Percentiles rank a stretch among this genome's conserved stretches.
Conservation (phyloP, 2,329 filamentous ascomycete genomes). For the Tympanopsis confertula region DNA sequence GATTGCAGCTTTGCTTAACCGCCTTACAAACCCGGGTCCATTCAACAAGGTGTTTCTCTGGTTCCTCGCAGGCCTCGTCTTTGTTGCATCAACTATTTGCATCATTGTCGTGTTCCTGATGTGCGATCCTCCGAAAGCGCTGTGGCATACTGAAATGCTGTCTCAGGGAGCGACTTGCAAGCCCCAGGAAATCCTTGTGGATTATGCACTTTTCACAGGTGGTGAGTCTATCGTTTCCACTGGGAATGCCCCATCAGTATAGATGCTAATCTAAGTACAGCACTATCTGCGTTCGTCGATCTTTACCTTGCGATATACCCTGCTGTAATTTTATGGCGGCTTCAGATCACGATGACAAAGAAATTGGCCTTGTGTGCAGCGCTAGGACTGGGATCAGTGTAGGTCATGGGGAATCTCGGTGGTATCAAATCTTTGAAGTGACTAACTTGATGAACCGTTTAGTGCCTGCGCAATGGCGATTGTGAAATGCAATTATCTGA, state of each 20-base stretch:
- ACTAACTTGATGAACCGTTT: neutral
- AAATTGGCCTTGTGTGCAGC: constrained; percentile 24
- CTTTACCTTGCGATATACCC: constrained; percentile 29
- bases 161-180: neutral
- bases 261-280: constrained; percentile 6
- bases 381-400: constrained; percentile 25
- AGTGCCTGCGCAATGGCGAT: constrained; percentile 19
- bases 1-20: neutral
- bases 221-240: neutral
- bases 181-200: neutral
- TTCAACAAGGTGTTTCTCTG: neutral
- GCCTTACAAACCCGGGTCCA: neutral
- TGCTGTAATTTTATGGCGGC: constrained; percentile 18
- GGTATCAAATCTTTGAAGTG: neutral
- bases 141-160: neutral
- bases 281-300: constrained; percentile 22
- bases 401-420: constrained; percentile 3
- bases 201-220: neutral
- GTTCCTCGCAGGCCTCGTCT: neutral
- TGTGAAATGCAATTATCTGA: constrained; percentile 16
- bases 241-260: neutral
- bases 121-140: neutral
- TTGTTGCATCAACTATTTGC: neutral
- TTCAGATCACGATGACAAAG: constrained; percentile 24
- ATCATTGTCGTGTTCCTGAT: neutral